phyloP scores from a whole-genome alignment of 2,329 filamentous ascomycete genomes.

The Lachnellula hyalina region DNA sequence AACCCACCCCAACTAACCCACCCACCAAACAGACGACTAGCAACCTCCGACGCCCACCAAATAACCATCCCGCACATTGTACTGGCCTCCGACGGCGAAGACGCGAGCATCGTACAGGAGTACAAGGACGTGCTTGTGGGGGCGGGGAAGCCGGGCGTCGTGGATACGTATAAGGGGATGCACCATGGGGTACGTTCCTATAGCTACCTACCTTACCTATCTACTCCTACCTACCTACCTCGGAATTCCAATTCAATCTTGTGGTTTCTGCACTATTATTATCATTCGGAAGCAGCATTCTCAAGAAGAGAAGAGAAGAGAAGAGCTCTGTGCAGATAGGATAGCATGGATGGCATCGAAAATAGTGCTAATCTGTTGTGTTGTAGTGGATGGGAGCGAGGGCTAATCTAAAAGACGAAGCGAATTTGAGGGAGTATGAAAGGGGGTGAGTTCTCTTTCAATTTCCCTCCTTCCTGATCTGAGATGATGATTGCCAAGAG shows the following conservation, averaged over 20 bases:
- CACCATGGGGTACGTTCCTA: slow-evolving; percentile 14
- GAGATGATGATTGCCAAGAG: background rate
- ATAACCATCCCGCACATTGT: slow-evolving; percentile 44
- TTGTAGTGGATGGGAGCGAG: slow-evolving; percentile 44
- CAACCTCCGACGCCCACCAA: slow-evolving; percentile 37
- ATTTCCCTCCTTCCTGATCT: no score
- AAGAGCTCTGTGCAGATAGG: no score
- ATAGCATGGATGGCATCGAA: no score
- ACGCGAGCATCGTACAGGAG: slow-evolving; percentile 35
- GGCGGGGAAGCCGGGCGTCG: slow-evolving; percentile 34
- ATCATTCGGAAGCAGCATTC: no score
- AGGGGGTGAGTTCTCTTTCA: slow-evolving; percentile 36
- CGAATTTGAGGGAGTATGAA: slow-evolving; percentile 41
- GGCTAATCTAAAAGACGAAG: slow-evolving; percentile 40
- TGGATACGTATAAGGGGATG: slow-evolving; percentile 20
- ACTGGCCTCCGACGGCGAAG: slow-evolving; percentile 46
- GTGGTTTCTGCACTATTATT: no score
- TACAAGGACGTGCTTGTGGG: slow-evolving; percentile 39
- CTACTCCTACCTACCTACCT: no score
- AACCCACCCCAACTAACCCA: background rate
- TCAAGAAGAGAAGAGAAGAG: no score
- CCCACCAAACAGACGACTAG: slow-evolving; percentile 10
- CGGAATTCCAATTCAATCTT: no score
- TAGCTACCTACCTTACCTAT: no score
- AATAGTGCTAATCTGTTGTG: no score